These are phyloP conservation scores for Microbotryum intermedium DNA, from an alignment of 1,284 basidiomycete genomes.

Conservation along the genomic window DNA sequence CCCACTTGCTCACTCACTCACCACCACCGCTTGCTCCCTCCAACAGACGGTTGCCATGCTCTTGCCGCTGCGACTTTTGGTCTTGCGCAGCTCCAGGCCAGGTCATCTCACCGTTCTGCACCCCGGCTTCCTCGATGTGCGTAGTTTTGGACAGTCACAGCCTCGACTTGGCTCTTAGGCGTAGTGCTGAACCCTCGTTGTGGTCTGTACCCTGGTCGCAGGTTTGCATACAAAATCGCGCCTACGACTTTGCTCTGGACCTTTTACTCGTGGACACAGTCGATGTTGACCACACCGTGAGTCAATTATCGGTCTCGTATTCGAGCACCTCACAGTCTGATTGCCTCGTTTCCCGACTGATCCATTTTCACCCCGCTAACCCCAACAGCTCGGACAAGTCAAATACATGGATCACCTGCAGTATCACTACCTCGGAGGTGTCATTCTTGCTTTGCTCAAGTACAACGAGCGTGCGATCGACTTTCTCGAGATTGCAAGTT, in stretches of 20 bases:
- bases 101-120: slow-evolving; percentile 61
- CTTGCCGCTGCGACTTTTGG: slow-evolving; percentile 50
- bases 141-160: background rate
- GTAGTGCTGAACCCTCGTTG: background rate
- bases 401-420: slow-evolving; percentile 62
- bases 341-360: background rate
- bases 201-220: background rate
- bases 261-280: slow-evolving; percentile 16
- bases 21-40: background rate
- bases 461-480: slow-evolving; percentile 59
- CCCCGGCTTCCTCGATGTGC: slow-evolving; percentile 49
- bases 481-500: slow-evolving; percentile 58
- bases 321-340: too few relatives aligned
- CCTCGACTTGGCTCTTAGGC: background rate
- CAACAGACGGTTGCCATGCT: slow-evolving; percentile 49
- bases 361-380: background rate
- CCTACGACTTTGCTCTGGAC: slow-evolving; percentile 3
- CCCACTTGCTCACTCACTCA: background rate
- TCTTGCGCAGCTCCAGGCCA: slow-evolving; percentile 51
- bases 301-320: background rate
- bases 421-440: slow-evolving; percentile 67
- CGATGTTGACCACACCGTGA: slow-evolving; percentile 26
- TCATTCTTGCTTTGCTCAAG: slow-evolving; percentile 54
- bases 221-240: background rate
- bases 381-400: slow-evolving; percentile 38